Evolutionary conservation across 225 moss, liverwort and hornwort species (phyloP).

Genomic region (Antitrichia curtipendula): DNA sequence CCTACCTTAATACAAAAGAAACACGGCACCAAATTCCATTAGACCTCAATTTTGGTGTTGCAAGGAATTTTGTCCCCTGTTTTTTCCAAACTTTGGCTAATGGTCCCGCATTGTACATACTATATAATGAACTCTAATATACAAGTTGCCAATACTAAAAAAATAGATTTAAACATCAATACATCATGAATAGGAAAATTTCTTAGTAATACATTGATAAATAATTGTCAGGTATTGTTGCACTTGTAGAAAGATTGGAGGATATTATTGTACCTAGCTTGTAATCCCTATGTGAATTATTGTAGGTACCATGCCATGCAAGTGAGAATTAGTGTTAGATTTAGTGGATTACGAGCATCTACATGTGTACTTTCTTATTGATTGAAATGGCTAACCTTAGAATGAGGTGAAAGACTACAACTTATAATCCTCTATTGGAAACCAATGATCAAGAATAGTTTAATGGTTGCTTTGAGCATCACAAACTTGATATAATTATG

Average conservation of each 20-base stretch:
- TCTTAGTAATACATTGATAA: too few species aligned
- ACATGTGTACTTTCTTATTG: not conserved
- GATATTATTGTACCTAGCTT: too few species aligned
- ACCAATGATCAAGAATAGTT: too few species aligned
- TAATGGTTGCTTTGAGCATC: not conserved
- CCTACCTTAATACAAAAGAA: too few species aligned
- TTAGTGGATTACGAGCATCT: accelerated
- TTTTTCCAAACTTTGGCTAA: too few species aligned
- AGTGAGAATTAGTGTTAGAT: not conserved
- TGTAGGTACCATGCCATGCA: not conserved
- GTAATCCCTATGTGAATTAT: not conserved
- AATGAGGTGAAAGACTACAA: not conserved
- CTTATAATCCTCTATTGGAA: not conserved
- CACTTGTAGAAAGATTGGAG: too few species aligned
- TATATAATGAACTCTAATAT: too few species aligned
- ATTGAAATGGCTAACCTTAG: too few species aligned
- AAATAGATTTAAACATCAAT: not conserved
- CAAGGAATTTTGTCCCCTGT: too few species aligned
- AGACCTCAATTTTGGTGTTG: too few species aligned
- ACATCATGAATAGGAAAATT: not conserved
- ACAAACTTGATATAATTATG: not conserved
- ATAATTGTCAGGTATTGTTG: not conserved
- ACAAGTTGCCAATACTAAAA: not conserved
- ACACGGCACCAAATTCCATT: too few species aligned
- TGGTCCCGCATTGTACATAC: too few species aligned